Base-by-base conservation (phyloP, 208 protist species). In the Strigomonas galati region DNA sequence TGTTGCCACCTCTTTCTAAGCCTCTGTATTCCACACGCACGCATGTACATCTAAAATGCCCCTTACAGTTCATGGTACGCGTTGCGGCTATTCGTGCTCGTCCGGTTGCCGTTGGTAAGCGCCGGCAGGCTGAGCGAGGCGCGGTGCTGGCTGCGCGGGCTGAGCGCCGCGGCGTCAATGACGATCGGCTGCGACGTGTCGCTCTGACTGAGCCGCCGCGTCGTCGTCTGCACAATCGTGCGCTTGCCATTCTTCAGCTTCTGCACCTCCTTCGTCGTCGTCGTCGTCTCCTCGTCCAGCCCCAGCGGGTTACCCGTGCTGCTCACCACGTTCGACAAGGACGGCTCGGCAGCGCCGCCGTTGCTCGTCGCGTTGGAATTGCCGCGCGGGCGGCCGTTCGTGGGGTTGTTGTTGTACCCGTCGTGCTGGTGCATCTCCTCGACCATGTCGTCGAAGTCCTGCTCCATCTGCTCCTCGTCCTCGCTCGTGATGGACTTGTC, bases 171-270 rank as follows among this genome's bases (percentile, higher is more conserved):
- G 51, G 51, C 19, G 19, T 28, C 51, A 28, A 56, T 26, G 7
- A 56, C 7, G 19, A 56, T 56, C 9, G 51, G 51, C 51, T 28
- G 17, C n/a, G 51, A 56, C n/a, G 51, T 56, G 51, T 70, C 65
- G 19, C 28, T 43, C 35, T 64, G 55, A 26, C 52, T 61, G 32
- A 37, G 30, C 3, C 65, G 54, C 5, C 65, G 65, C 24, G 65
- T 70, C 24, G 49, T 70, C 17, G 55, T 61, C 26, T 51, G 53
- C 19, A 63, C 57, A 14, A 70, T 28, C 26, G 65, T 70, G 30
- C 65, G 65, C 46, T 63, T 70, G 23, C 65, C 65, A 26, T 70
- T 70, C 52, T 57, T 57, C 9, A 70, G 37, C 44, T 57, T 54
- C 65, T 64, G 31, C 12, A 62, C 65, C 23, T 70, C 65, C 3